Evolutionary conservation across 305 asterid species (phyloP), one percentile per base, ranked within the genome.

Genomic region (Fraxinus baroniana): DNA sequence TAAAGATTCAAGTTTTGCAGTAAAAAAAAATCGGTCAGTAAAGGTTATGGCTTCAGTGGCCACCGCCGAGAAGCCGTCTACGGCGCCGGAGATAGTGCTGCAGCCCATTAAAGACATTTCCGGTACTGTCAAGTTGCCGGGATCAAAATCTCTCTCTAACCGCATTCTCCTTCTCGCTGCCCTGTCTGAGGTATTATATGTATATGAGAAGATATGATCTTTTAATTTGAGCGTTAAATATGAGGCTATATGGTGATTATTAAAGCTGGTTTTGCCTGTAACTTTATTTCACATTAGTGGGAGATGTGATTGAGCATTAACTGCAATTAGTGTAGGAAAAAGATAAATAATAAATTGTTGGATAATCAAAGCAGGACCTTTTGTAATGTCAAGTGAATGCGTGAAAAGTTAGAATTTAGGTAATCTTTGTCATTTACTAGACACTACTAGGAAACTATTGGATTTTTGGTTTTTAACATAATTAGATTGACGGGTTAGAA

Each of bases 101-200:
- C 93, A 91, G 76, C 99, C 99, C 68, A 96, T 94, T 80, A 91
- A 88, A 84, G 95, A 96, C 32, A 92, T 94, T 28, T 94, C 99
- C 6, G 98, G 99, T 13, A 88, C 88, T 2, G 98, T 93, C 70
- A 93, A 93, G 90, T 88, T 96, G 86, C 99, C 99, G 32, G 99
- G 99, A 52, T 96, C 99, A 12, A 96, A 96, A 78, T 94, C 99
- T 20, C 94, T 96, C 49, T 96, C 99, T 79, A 96, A 96, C 88
- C 93, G 99, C 39, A 89, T 96, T 90, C 94, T 96, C 49, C 99
- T 96, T 72, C 97, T 96, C 55, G 98, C 98, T 87, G 98, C 99
- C 55, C 93, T 96, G 49, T 89, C 98, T 82, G 94, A 96, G 97
- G 98, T 82, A 66, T 78, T 75, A 74, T 68, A 30, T n/a, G 68